These are phyloP conservation scores for Dothistroma pini DNA, from an alignment of 2,329 filamentous ascomycete genomes.

Conservation along the genomic window DNA sequence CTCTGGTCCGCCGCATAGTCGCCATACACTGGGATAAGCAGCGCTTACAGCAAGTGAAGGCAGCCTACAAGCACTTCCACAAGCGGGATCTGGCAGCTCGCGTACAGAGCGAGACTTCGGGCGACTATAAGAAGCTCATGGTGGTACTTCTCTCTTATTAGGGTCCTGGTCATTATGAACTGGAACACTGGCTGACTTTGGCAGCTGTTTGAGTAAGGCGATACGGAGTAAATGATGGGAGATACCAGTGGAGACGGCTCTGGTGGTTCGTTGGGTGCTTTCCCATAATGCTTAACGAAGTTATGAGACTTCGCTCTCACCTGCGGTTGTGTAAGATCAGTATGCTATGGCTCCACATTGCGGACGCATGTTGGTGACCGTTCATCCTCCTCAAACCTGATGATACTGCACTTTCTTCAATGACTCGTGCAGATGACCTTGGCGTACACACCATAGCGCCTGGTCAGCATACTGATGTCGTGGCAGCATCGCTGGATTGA, in stretches of 20 bases:
- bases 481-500: too few relatives aligned
- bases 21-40: constrained; percentile 77
- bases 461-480: too few relatives aligned
- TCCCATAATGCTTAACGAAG: neutral
- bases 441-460: too few relatives aligned
- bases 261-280: neutral
- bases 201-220: constrained; percentile 21
- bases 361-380: too few relatives aligned
- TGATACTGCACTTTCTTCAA: too few relatives aligned
- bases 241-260: constrained; percentile 8
- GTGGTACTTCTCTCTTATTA: constrained; percentile 49
- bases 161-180: neutral
- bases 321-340: neutral
- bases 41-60: constrained; percentile 72
- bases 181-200: constrained; percentile 12
- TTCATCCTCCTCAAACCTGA: too few relatives aligned
- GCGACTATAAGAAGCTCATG: constrained; percentile 75
- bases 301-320: neutral
- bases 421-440: too few relatives aligned
- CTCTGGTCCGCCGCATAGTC: constrained; percentile 74
- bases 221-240: constrained; percentile 1
- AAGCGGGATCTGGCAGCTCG: constrained; percentile 62
- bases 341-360: neutral
- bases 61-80: constrained; percentile 70
- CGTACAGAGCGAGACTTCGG: constrained; percentile 72